Evolutionary conservation across 257 asterid species (phyloP), one percentile per base, ranked within the genome.

Genomic region (Nicotiana obtusifolia): DNA sequence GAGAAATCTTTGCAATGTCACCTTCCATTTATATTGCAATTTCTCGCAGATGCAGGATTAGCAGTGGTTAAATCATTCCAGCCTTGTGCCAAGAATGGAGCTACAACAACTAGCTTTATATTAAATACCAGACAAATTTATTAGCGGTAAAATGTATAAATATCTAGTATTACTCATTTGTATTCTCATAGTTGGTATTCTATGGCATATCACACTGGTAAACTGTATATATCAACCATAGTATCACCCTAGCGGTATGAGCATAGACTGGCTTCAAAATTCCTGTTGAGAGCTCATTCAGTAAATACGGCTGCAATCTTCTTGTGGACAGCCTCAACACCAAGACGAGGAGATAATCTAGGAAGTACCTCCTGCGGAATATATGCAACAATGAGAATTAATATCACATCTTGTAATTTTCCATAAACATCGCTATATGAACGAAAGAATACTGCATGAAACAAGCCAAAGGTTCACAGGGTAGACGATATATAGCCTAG

Each of bases 291-390:
- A 54, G 28, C 20, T 49, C 82, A 87, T 28, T 85, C 82, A 41
- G 83, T 83, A 28, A 93, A 86, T 19, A 92, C 98, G 57, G 91
- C 93, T 16, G 94, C 93, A 64, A 95, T 89, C 88, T 93, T 93
- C 90, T 91, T 95, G 26, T 89, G 97, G 60, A 93, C 84, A 61
- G 91, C 92, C 87, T 93, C 98, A 13, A 90, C 92, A 64, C 92
- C 92, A 14, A 92, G 94, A 68, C 98, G 97, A 28, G 98, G 98
- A 68, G 98, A 95, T 82, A 95, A 88, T 81, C 98, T 89, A 17
- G 98, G 98, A 81, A 95, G 93, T 26, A 84, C 84, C 87, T 90
- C 97, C 98, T 92, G 91, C 76, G 3, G 1, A 15, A 73, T 24
- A 73, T 11, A 73, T 47, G 49, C 79, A 47, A 28, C 24, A 15